Conservation (phyloP, 192 early-diverging fungal species). For the Coemansia sp. region DNA sequence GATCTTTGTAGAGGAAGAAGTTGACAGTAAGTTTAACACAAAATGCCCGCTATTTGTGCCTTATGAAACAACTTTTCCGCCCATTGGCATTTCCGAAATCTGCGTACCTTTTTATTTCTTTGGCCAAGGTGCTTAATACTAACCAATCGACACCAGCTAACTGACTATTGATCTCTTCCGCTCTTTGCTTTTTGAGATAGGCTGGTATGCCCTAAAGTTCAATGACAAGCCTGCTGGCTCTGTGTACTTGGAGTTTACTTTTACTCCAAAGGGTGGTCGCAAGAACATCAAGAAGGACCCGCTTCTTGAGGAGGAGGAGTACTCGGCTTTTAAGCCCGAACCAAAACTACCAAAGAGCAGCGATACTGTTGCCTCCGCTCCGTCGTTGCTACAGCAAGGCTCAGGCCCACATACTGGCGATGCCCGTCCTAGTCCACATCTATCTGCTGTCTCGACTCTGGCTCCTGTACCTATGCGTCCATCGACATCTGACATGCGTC, state of each 20-base stretch:
- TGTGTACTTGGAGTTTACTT: constrained; percentile 50
- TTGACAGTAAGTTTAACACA: constrained; percentile 48
- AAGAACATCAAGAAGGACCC: constrained; percentile 12
- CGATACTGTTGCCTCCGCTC: constrained; percentile 28
- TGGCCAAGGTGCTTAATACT: no score
- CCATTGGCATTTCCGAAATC: not conserved
- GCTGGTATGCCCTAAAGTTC: constrained; percentile 44
- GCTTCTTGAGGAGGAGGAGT: constrained; percentile 14
- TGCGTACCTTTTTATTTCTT: constrained; percentile 1
- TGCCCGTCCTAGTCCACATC: not conserved
- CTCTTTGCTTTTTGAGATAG: constrained; percentile 10
- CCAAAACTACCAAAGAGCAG: constrained; percentile 10
- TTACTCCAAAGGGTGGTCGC: constrained; percentile 36
- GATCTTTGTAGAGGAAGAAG: constrained; percentile 47
- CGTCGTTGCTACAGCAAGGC: constrained; percentile 17
- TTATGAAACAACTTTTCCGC: no score
- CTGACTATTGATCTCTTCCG: not conserved
- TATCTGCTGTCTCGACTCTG: not conserved
- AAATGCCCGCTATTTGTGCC: no score
- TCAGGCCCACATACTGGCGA: not conserved
- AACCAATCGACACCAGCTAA: no score
- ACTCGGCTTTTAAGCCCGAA: constrained; percentile 12
- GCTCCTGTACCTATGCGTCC: constrained; percentile 13
- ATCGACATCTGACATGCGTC: constrained; percentile 47
- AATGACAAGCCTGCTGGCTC: constrained; percentile 44